These are phyloP conservation scores for Aphanoascus verrucosus DNA, from an alignment of 2,329 filamentous ascomycete genomes.

Conservation along the genomic window DNA sequence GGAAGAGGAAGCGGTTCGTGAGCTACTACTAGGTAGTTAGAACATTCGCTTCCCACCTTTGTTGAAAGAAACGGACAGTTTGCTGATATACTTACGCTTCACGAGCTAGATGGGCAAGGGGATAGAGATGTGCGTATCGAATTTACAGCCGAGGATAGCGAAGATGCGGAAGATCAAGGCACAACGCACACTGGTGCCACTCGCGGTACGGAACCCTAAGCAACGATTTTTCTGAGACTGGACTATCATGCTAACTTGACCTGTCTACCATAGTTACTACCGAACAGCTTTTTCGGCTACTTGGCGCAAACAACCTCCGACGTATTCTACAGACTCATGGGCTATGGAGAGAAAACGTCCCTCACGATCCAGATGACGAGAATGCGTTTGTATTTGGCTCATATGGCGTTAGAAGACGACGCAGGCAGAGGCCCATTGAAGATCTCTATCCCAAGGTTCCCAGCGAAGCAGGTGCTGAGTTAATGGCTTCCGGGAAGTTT, in stretches of 20 bases:
- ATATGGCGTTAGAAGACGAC: slow-evolving; percentile 32
- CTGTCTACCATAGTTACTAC: slow-evolving; percentile 23
- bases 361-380: slow-evolving; percentile 20
- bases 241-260: background rate
- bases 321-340: slow-evolving; percentile 39
- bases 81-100: slow-evolving; percentile 2
- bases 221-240: background rate
- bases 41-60: background rate
- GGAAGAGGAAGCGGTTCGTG: slow-evolving; percentile 25
- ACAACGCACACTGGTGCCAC: slow-evolving; percentile 14
- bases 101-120: slow-evolving; percentile 13
- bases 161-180: slow-evolving; percentile 14
- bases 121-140: slow-evolving; percentile 24
- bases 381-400: slow-evolving; percentile 16
- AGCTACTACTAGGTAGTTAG: slow-evolving; percentile 17
- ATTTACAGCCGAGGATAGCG: slow-evolving; percentile 22
- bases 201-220: slow-evolving; percentile 18
- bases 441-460: slow-evolving; percentile 71
- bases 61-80: background rate
- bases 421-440: slow-evolving; percentile 35
- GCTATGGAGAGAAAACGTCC: slow-evolving; percentile 19
- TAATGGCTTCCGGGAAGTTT: slow-evolving; percentile 78
- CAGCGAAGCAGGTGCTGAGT: slow-evolving; percentile 59
- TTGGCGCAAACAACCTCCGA: slow-evolving; percentile 45
- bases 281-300: slow-evolving; percentile 43